These are phyloP conservation scores for Penicillium expansum DNA, from an alignment of 2,329 filamentous ascomycete species.

Conservation along the genomic window DNA sequence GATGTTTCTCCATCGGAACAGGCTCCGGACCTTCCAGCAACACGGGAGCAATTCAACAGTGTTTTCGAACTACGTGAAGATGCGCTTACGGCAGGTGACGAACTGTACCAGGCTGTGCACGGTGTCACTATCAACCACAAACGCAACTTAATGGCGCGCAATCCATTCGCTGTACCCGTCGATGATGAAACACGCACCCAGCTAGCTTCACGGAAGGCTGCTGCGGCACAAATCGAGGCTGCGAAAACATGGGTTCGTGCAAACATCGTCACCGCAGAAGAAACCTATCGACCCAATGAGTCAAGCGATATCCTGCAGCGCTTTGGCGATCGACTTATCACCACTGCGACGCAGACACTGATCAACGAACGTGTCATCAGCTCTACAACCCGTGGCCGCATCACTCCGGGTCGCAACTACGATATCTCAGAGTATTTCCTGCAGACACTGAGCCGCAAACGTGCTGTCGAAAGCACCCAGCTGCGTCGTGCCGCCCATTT, in stretches of 20 bases:
- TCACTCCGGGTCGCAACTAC: conserved; percentile 44
- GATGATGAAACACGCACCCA: conserved; percentile 4
- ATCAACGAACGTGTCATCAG: conserved; percentile 42
- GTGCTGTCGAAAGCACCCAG: conserved; percentile 40
- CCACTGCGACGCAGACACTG: conserved; percentile 42
- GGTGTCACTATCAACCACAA: conserved; percentile 35
- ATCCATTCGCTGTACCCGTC: conserved; percentile 37
- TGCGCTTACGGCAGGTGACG: conserved; percentile 31
- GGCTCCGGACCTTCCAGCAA: conserved; percentile 45
- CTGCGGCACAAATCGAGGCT: conserved; percentile 32
- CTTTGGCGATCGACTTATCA: conserved; percentile 37
- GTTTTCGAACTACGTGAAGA: conserved; percentile 44
- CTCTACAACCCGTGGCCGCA: conserved; percentile 39
- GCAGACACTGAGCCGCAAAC: conserved; percentile 38
- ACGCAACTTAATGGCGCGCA: conserved; percentile 33
- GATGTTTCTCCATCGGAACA: conserved; percentile 39
- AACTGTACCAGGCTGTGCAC: conserved; percentile 35
- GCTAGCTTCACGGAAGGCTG: conserved; percentile 13
- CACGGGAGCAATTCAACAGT: conserved; percentile 41
- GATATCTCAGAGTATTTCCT: conserved; percentile 45
- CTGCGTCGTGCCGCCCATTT: conserved; percentile 42
- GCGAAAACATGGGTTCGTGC: conserved; percentile 51
- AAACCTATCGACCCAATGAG: conserved; percentile 39
- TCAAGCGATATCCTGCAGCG: conserved; percentile 35
- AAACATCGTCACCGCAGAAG: conserved; percentile 45